Conservation (phyloP, 2,329 filamentous ascomycete species). For the Epichloe typhina region DNA sequence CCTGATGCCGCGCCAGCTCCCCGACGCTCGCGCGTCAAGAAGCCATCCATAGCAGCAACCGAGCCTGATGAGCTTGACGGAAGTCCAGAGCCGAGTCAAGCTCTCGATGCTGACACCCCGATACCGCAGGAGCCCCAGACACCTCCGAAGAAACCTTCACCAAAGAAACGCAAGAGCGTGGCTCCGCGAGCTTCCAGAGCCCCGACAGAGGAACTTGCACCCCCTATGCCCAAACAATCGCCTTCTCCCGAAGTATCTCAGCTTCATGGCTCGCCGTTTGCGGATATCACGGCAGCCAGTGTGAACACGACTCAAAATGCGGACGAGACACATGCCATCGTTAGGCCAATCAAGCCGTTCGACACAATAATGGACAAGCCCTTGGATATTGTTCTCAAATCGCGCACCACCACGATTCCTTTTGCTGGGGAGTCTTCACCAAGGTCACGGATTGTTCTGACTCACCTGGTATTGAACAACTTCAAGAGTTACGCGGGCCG, state of each 20-base stretch:
- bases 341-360: constrained; percentile 63
- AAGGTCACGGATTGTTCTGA: constrained; percentile 83
- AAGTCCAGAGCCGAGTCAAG: constrained; percentile 18
- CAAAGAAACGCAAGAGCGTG: constrained; percentile 55
- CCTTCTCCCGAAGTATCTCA: constrained; percentile 42
- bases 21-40: constrained; percentile 27
- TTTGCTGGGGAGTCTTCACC: constrained; percentile 63
- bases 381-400: constrained; percentile 87
- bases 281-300: constrained; percentile 57
- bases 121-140: constrained; percentile 20
- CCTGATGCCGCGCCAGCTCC: constrained; percentile 33
- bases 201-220: constrained; percentile 24
- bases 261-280: constrained; percentile 43
- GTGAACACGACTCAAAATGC: constrained; percentile 33
- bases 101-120: constrained; percentile 20
- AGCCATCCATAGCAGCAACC: constrained; percentile 9
- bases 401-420: constrained; percentile 54
- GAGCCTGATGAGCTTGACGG: constrained; percentile 12
- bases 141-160: constrained; percentile 30
- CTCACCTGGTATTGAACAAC: constrained; percentile 81
- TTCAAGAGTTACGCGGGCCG: constrained; percentile 98
- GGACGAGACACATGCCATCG: constrained; percentile 24
- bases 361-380: constrained; percentile 72
- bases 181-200: constrained; percentile 28
- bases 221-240: constrained; percentile 39